Evolutionary conservation across 2,329 filamentous ascomycete genomes (phyloP).

Genomic region (Penicillium sp.): DNA sequence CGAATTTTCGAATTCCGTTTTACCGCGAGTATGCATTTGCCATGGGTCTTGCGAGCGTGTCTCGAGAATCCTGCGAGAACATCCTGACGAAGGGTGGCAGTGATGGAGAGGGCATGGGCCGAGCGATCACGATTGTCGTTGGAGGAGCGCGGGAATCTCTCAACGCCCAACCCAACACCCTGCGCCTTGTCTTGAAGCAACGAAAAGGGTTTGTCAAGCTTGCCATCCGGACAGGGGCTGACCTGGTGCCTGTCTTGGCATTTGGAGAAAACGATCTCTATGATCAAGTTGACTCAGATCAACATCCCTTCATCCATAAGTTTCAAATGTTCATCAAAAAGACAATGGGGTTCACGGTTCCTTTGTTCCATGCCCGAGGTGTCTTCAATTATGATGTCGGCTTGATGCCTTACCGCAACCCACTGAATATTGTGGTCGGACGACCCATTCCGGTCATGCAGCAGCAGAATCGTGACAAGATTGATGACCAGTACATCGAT

Average conservation of each 20-base stretch:
- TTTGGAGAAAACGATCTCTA: constrained; percentile 98
- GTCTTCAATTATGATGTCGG: constrained; percentile 98
- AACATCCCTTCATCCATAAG: constrained; percentile 77
- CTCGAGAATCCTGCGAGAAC: constrained; percentile 88
- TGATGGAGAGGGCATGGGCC: constrained; percentile 81
- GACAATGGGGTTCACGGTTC: constrained; percentile 87
- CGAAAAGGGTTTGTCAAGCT: constrained; percentile 94
- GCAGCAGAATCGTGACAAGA: constrained; percentile 58
- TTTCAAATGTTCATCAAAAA: constrained; percentile 83
- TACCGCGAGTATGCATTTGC: constrained; percentile 93
- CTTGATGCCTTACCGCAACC: constrained; percentile 86
- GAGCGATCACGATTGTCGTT: constrained; percentile 94
- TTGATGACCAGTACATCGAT: constrained; percentile 75
- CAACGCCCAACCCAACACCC: constrained; percentile 75
- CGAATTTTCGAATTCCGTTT: constrained; percentile 90
- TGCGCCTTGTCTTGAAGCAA: constrained; percentile 77
- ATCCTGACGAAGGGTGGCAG: constrained; percentile 76
- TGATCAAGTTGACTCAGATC: constrained; percentile 77
- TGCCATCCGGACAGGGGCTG: constrained; percentile 87
- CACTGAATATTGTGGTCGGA: constrained; percentile 88
- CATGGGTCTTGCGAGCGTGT: constrained; percentile 85
- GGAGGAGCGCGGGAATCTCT: constrained; percentile 91
- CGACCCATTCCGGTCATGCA: constrained; percentile 72
- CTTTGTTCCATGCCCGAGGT: constrained; percentile 84
- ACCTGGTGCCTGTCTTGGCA: constrained; percentile 85